Percentiles rank a stretch among this genome's conserved stretches.
phyloP scores from a whole-genome alignment of 1,284 basidiomycete species.

The Phylloboletellus chloephorus region DNA sequence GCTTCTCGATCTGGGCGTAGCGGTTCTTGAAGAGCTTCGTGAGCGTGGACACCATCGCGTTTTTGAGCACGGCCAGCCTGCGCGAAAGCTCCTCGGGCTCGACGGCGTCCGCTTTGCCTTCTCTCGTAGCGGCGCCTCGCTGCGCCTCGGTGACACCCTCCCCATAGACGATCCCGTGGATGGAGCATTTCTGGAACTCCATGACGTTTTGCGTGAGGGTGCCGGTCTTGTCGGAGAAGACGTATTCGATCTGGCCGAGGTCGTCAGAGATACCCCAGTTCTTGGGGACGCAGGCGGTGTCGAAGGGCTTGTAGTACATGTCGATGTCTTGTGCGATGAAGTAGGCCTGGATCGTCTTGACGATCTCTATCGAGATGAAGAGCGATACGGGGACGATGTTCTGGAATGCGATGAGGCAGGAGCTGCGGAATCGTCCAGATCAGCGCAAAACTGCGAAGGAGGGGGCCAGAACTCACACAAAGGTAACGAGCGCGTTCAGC shows the following conservation, averaged over 20 bases:
- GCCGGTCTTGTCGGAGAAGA: conserved; percentile 97
- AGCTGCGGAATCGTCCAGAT: conserved; percentile 39
- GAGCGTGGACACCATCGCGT: conserved; percentile 76
- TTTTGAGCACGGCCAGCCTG: conserved; percentile 63
- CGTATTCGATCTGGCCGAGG: conserved; percentile 95
- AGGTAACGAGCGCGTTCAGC: conserved; percentile 84
- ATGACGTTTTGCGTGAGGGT: conserved; percentile 96
- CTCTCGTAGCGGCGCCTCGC: conserved; percentile 82
- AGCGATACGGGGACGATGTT: conserved; percentile 97
- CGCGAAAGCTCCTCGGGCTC: conserved; percentile 67
- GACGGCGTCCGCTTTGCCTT: conserved; percentile 61
- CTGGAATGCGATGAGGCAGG: conserved; percentile 91
- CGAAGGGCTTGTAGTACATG: conserved; percentile 90
- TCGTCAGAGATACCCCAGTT: conserved; percentile 99
- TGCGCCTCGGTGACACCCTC: conserved; percentile 96
- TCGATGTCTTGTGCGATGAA: conserved; percentile 97
- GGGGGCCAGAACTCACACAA: conserved; percentile 58
- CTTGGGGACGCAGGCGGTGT: conserved; percentile 90
- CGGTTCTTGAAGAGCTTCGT: conserved; percentile 81
- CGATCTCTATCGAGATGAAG: conserved; percentile 97
- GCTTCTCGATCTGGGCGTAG: conserved; percentile 76
- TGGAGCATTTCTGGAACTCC: conserved; percentile 97
- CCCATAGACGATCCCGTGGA: conserved; percentile 81
- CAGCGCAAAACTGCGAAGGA: conserved; percentile 2
- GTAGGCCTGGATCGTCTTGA: conserved; percentile 96